Percentiles rank a stretch among this genome's conserved stretches.
Evolutionary conservation across 257 asterid genomes (phyloP).

Genomic region (Gynochthodes officinalis): DNA sequence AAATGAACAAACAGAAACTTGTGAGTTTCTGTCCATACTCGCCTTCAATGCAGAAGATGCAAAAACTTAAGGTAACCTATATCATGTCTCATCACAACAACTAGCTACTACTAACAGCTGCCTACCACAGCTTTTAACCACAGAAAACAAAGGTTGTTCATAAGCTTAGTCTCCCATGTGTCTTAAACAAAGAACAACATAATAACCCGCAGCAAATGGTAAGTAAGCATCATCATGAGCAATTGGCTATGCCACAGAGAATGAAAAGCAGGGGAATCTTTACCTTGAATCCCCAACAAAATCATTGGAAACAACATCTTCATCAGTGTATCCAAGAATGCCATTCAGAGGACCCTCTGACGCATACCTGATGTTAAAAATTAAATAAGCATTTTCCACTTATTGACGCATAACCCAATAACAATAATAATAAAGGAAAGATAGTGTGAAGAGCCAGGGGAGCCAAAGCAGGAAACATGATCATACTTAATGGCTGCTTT

Average conservation of each 20-base stretch:
- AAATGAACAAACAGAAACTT: neutral
- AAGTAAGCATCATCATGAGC: neutral
- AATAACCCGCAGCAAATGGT: neutral
- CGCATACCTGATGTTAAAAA: slow-evolving; percentile 57
- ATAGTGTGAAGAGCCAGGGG: neutral
- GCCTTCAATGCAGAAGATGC: neutral
- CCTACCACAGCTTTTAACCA: neutral
- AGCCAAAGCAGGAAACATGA: neutral
- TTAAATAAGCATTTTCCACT: neutral
- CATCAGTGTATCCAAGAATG: slow-evolving; percentile 97
- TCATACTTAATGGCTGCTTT: slow-evolving; percentile 87
- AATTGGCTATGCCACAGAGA: neutral
- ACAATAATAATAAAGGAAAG: neutral
- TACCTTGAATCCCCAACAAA: slow-evolving; percentile 96
- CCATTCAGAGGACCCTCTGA: slow-evolving; percentile 89
- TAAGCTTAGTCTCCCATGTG: neutral
- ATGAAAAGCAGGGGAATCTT: slow-evolving; percentile 7
- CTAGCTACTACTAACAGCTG: neutral
- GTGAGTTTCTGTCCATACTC: neutral
- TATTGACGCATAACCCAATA: neutral
- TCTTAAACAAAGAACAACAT: no score
- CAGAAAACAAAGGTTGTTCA: neutral
- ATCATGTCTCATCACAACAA: neutral
- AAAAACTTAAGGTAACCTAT: neutral
- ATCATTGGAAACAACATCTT: slow-evolving; percentile 97